Evolutionary conservation across 2,329 filamentous ascomycete species (phyloP).

Genomic region (Samsoniella hepiali): DNA sequence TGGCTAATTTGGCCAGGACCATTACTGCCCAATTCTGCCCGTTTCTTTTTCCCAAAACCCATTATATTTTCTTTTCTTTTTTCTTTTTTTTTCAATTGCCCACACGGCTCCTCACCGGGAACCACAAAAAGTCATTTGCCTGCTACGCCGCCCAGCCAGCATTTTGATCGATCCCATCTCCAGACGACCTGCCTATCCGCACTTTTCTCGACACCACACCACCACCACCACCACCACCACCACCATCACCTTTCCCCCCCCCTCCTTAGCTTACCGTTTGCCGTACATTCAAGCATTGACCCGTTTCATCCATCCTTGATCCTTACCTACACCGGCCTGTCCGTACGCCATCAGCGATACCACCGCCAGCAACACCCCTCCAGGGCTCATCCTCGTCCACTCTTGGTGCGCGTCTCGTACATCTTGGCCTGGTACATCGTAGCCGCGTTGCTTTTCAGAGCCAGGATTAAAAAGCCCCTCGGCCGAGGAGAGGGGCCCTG

Average conservation of each 20-base stretch:
- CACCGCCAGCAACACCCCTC: background rate
- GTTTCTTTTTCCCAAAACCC: background rate
- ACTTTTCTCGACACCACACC: background rate
- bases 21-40: no score
- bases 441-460: slow-evolving; percentile 13
- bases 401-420: slow-evolving; percentile 12
- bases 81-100: background rate
- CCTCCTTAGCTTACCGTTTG: background rate
- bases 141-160: slow-evolving; percentile 1
- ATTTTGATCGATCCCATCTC: slow-evolving; percentile 11
- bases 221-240: background rate
- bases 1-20: no score
- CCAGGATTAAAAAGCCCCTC: background rate
- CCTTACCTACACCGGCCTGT: background rate
- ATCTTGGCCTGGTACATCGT: background rate
- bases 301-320: background rate
- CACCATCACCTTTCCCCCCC: background rate
- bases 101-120: background rate
- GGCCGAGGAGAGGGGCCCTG: background rate
- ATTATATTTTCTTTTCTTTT: background rate
- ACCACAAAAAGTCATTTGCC: background rate
- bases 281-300: background rate
- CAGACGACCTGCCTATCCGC: background rate
- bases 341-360: background rate
- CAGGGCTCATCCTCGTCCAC: slow-evolving; percentile 6